These are phyloP conservation scores for Microsporum ferrugineum DNA, from an alignment of 2,329 filamentous ascomycete species.

Conservation along the genomic window DNA sequence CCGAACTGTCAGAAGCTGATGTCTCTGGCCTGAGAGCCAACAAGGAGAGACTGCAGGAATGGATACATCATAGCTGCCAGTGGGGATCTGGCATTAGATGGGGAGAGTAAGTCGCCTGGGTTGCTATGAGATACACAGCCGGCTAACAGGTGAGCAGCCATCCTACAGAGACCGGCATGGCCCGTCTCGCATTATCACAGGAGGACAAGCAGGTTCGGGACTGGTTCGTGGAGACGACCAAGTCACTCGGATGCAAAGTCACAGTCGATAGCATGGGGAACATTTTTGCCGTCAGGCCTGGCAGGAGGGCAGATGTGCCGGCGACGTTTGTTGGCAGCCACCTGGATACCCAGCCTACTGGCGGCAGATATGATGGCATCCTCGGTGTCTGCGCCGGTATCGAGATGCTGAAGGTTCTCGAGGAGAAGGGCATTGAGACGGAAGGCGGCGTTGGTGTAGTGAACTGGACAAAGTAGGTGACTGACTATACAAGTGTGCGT, in stretches of 20 bases:
- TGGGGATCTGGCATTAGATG: slow-evolving; percentile 57
- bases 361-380: slow-evolving; percentile 46
- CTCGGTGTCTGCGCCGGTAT: slow-evolving; percentile 61
- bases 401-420: slow-evolving; percentile 57
- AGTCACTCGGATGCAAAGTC: slow-evolving; percentile 53
- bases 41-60: slow-evolving; percentile 48
- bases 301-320: slow-evolving; percentile 44
- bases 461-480: slow-evolving; percentile 59
- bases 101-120: slow-evolving; percentile 46
- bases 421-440: slow-evolving; percentile 57
- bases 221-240: slow-evolving; percentile 59
- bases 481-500: neutral
- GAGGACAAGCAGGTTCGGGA: slow-evolving; percentile 59
- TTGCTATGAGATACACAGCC: neutral
- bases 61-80: slow-evolving; percentile 54
- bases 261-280: slow-evolving; percentile 69
- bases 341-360: slow-evolving; percentile 42
- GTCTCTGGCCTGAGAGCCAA: slow-evolving; percentile 47
- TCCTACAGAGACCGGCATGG: slow-evolving; percentile 62
- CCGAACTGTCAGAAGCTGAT: slow-evolving; percentile 40
- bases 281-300: slow-evolving; percentile 61
- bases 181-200: slow-evolving; percentile 59
- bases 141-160: slow-evolving; percentile 17
- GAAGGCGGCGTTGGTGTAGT: slow-evolving; percentile 62
- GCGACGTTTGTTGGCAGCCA: slow-evolving; percentile 40